Base-by-base conservation (phyloP, 129 eudicot genomes). In the Rutidosis leptorrhynchoides region DNA sequence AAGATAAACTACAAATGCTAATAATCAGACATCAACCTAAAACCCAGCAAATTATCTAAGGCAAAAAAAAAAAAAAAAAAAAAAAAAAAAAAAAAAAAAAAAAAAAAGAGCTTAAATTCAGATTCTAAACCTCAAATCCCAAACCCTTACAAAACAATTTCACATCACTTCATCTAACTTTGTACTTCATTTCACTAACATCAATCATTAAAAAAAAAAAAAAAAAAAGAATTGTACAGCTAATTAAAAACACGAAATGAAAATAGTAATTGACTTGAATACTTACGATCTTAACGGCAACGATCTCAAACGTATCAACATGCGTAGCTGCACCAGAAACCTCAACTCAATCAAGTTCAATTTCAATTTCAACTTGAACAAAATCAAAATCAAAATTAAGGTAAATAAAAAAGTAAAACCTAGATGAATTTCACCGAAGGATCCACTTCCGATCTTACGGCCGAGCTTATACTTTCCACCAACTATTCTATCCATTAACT, bases 211-310 rank as follows among this genome's bases (percentile, higher is more conserved):
- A 58, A 30, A 26, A 29, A 55, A 10, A 48, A 27, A 16, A 0
- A 45, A 14, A 33, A 17, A 49, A 5, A 49, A 7, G 10, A 7
- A 49, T 4, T 49, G 7, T 40, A 4, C 14, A 40, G 64, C 9
- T 27, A 64, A 26, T 22, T 21, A 11, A 26, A 27, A 62, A 58
- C 48, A 17, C 1, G 4, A 75, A 74, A 58, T 3, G 45, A 70
- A 73, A 49, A 58, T 40, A 29, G 19, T 30, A 3, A 48, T 29
- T 26, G n/a, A 33, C 23, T 69, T 5, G 24, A 52, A 56, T 43
- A 84, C 96, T 86, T 72, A 93, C 99, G 74, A 93, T 88, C 85
- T 93, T 93, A 64, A 89, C 95, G n/a, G 99, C 99, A 23, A 93
- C 96, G 68, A 89, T 89, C 79, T 93, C 99, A 70, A 79, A 87